phyloP scores from a whole-genome alignment of 2,329 filamentous ascomycete species.

The Botrytis sinoallii region DNA sequence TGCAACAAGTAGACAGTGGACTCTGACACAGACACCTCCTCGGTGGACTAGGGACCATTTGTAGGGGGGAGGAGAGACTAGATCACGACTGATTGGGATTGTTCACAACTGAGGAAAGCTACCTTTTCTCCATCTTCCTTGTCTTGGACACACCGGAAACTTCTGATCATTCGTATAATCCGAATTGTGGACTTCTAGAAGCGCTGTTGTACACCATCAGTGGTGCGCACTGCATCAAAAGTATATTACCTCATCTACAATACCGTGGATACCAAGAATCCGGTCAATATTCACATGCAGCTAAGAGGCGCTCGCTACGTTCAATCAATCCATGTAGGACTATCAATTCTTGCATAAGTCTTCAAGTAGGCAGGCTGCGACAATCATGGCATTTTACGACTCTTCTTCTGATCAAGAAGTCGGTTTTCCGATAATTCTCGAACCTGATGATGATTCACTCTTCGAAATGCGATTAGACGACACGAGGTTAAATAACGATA shows the following conservation, averaged over 20 bases:
- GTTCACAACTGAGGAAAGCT: not conserved
- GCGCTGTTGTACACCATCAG: slow-evolving; percentile 3
- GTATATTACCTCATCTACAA: slow-evolving; percentile 11
- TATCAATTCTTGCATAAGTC: slow-evolving; percentile 21
- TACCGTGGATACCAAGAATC: slow-evolving; percentile 7
- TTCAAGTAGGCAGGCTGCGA: slow-evolving; percentile 1
- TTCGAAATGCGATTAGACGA: slow-evolving; percentile 16
- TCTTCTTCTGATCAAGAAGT: slow-evolving; percentile 24
- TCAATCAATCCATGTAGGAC: slow-evolving; percentile 16
- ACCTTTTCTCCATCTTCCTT: not conserved
- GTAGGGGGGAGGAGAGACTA: slow-evolving; percentile 9
- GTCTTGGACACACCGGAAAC: not conserved
- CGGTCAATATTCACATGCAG: slow-evolving; percentile 18
- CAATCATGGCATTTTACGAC: slow-evolving; percentile 26
- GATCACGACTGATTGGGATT: not conserved
- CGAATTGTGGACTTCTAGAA: not conserved
- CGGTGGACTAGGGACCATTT: not conserved
- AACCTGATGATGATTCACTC: slow-evolving; percentile 23
- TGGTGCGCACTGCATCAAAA: slow-evolving; percentile 10
- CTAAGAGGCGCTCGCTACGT: slow-evolving; percentile 1
- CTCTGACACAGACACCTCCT: not conserved
- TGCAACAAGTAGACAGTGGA: not conserved
- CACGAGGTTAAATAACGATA: slow-evolving; percentile 25
- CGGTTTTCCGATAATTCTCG: slow-evolving; percentile 28
- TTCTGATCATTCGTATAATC: not conserved